Evolutionary conservation across 495 filamentous ascomycete genomes (phyloP), one percentile per base, ranked within the genome.

Genomic region (Clohesyomyces aquaticus): DNA sequence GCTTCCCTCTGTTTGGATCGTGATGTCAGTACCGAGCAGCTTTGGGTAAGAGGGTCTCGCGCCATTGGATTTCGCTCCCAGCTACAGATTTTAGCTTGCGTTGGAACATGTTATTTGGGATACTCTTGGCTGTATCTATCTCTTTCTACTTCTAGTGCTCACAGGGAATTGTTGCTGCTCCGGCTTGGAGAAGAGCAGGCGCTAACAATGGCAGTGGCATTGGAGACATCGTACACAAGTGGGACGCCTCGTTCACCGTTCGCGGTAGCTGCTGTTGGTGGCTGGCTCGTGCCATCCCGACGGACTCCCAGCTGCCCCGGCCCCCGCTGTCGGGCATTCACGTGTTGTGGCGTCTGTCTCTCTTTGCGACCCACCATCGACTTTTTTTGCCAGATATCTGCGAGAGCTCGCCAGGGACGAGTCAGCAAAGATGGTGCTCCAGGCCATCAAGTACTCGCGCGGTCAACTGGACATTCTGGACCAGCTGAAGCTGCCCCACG

Each of bases 401-500:
- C n/a, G n/a, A n/a, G n/a, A 10, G 27, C 47, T 10, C 41, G 42
- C 43, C 47, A 4, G 43, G n/a, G 12, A 1, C 22, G 48, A 53
- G 1, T 47, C 35, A 14, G 23, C 55, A 9, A 59, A 67, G 18
- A 87, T 83, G 82, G 81, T 82, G 26, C 82, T 98, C 48, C 84
- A 96, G 78, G 93, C 94, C 16, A 96, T 98, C 77, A 88, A 85
- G 73, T 98, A 96, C 71, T 75, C 77, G 48, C 80, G 87, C 60
- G 91, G 91, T 64, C 83, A 86, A 61, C 81, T 98, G 51, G 77
- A 88, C 67, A 92, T 98, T 45, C 82, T 98, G 52, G 91, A 98
- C 73, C 94, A 98, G 71, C 82, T 98, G 41, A 82, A 84, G 71
- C 82, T 98, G 14, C 94, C 94, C n/a, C 91, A 96, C 68, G 82